Evolutionary conservation across 345 rosid species (phyloP).

Genomic region (Sonneratia alba): DNA sequence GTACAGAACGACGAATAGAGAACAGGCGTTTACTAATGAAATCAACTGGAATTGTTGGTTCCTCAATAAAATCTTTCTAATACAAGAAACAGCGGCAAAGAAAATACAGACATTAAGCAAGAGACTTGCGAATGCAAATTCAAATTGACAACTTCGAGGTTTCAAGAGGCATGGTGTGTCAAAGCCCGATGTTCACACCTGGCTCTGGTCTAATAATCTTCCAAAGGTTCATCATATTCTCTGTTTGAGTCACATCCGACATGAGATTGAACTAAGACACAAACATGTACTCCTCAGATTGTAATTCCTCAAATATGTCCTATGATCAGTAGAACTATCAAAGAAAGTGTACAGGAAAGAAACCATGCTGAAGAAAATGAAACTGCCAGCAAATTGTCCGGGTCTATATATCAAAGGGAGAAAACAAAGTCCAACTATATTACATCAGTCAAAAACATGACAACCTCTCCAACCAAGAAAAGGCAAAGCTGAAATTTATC

Average conservation of each 20-base stretch:
- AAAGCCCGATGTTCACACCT: not conserved
- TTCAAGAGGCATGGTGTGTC: not conserved
- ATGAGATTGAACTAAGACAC: not conserved
- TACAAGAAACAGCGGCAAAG: not conserved
- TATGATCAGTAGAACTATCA: not conserved
- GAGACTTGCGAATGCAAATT: not conserved
- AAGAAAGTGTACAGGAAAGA: not conserved
- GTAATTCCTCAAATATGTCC: not conserved
- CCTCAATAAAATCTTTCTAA: not conserved
- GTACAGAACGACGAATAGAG: not conserved
- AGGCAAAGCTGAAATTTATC: not conserved
- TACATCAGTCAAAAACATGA: not conserved
- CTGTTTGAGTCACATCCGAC: not conserved
- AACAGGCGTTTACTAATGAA: not conserved
- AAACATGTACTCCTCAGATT: not conserved
- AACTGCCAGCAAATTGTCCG: not conserved
- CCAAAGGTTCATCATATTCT: not conserved
- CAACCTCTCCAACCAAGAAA: conserved; percentile 1
- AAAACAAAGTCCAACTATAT: not conserved
- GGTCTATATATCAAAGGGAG: not conserved
- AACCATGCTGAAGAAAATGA: not conserved
- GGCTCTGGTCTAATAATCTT: not conserved
- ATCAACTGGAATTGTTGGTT: not conserved
- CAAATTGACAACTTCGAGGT: not conserved
- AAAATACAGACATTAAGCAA: not conserved